These are phyloP conservation scores for Saraca asoca DNA, from an alignment of 331 rosid genomes.

Conservation along the genomic window DNA sequence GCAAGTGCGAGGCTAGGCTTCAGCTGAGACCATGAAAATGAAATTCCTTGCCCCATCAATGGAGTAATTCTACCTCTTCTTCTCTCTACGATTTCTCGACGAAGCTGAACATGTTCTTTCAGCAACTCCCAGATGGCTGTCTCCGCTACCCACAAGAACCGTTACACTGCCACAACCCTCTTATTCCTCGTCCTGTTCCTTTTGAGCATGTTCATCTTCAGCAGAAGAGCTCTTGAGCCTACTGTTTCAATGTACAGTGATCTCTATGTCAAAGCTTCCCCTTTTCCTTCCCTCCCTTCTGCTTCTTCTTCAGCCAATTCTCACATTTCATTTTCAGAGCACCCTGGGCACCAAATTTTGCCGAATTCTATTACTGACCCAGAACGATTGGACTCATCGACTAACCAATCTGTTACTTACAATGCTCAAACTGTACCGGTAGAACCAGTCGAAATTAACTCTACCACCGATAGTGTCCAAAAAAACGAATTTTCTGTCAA, in stretches of 20 bases:
- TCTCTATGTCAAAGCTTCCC: constrained; percentile 28
- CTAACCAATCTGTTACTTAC: constrained; percentile 18
- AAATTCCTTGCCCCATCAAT: too few relatives aligned
- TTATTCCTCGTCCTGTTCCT: constrained; percentile 53
- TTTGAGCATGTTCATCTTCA: constrained; percentile 49
- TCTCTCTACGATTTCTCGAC: neutral
- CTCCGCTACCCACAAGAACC: constrained; percentile 37
- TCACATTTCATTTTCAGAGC: neutral
- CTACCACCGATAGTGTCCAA: neutral
- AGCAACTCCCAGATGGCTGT: constrained; percentile 43
- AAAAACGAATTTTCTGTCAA: neutral
- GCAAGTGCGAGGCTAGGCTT: too few relatives aligned
- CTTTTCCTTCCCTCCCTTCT: constrained; percentile 25
- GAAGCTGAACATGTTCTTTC: constrained; percentile 24
- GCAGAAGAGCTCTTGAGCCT: constrained; percentile 48
- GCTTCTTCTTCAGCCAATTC: neutral
- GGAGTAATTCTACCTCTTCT: neutral
- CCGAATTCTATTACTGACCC: constrained; percentile 15
- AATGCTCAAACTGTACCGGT: neutral
- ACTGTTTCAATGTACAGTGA: constrained; percentile 43
- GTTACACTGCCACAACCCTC: constrained; percentile 43
- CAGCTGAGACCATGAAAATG: too few relatives aligned
- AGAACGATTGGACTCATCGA: constrained; percentile 19
- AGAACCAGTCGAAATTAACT: neutral
- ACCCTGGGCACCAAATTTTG: neutral